These are phyloP conservation scores for Xylona heveae DNA, from an alignment of 495 filamentous ascomycete genomes.

Conservation along the genomic window DNA sequence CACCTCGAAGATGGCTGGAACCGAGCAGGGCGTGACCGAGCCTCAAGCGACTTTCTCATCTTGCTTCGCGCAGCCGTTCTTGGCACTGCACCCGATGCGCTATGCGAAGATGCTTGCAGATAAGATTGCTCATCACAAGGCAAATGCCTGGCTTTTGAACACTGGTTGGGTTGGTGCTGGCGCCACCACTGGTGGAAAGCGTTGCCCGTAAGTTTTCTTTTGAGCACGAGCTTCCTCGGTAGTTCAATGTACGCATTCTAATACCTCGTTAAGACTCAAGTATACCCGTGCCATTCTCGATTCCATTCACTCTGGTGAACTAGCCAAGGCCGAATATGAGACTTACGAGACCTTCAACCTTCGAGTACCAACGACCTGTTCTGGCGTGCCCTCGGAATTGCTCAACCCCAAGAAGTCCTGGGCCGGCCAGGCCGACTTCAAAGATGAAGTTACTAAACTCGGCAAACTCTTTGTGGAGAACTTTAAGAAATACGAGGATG, in stretches of 20 bases:
- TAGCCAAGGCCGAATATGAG: conserved; percentile 82
- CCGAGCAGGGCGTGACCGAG: conserved; percentile 89
- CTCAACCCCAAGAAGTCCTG: conserved; percentile 88
- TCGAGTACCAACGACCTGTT: conserved; percentile 67
- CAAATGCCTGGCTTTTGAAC: conserved; percentile 97
- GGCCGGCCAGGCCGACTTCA: conserved; percentile 61
- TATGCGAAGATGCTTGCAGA: conserved; percentile 96
- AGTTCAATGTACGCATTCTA: neutral
- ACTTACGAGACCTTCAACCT: conserved; percentile 94
- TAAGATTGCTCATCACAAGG: conserved; percentile 87
- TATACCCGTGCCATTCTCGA: conserved; percentile 98
- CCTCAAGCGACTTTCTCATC: conserved; percentile 97
- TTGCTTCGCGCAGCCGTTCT: conserved; percentile 98
- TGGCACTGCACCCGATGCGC: conserved; percentile 96
- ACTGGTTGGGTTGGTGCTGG: conserved; percentile 98
- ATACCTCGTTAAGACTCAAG: conserved; percentile 33
- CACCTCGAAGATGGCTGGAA: conserved; percentile 99
- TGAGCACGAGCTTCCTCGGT: neutral
- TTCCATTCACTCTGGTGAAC: conserved; percentile 88
- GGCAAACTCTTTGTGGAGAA: conserved; percentile 79
- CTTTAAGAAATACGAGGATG: conserved; percentile 82
- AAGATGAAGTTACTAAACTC: conserved; percentile 71
- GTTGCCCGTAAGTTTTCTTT: conserved; percentile 43
- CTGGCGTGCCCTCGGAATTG: conserved; percentile 69
- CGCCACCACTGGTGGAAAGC: conserved; percentile 85